phyloP scores from a whole-genome alignment of 2,329 filamentous ascomycete species.

The Escovopsis weberi region DNA sequence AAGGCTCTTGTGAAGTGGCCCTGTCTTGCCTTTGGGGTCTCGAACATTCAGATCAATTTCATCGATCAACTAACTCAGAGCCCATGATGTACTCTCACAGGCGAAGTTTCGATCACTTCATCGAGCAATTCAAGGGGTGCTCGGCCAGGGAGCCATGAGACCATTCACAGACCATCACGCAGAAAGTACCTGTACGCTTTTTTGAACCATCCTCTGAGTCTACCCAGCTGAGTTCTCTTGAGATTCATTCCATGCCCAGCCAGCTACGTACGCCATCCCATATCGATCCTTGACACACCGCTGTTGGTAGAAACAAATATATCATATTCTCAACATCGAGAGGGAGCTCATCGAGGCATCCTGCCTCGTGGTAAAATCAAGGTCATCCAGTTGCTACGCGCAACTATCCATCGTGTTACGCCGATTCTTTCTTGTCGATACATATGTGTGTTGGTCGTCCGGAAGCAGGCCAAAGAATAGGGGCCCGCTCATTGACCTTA shows the following conservation, averaged over 20 bases:
- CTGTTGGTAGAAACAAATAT: slow-evolving; percentile 22
- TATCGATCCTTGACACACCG: slow-evolving; percentile 14
- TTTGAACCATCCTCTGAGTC: slow-evolving; percentile 16
- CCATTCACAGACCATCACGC: no score
- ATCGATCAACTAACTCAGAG: no score
- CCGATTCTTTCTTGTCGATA: slow-evolving; percentile 18
- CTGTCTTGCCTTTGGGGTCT: no score
- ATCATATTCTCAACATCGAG: slow-evolving; percentile 10
- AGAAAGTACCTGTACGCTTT: slow-evolving; percentile 9
- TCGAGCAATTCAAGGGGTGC: no score
- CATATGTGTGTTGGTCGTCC: slow-evolving; percentile 12
- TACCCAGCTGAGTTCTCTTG: no score
- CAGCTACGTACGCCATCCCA: slow-evolving; percentile 18
- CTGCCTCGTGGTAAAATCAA: slow-evolving; percentile 24
- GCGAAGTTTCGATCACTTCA: no score
- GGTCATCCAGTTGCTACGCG: slow-evolving; percentile 27
- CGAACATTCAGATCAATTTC: no score
- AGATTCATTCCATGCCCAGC: slow-evolving; percentile 11
- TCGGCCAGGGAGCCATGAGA: no score
- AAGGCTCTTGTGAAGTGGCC: no score
- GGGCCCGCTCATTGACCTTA: slow-evolving; percentile 6
- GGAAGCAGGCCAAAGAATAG: slow-evolving; percentile 9
- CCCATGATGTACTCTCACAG: no score
- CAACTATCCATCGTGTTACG: slow-evolving; percentile 27
- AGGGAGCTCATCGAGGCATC: slow-evolving; percentile 13